Conservation (phyloP, 495 filamentous ascomycete genomes). For the Aspergillus mulundensis region DNA sequence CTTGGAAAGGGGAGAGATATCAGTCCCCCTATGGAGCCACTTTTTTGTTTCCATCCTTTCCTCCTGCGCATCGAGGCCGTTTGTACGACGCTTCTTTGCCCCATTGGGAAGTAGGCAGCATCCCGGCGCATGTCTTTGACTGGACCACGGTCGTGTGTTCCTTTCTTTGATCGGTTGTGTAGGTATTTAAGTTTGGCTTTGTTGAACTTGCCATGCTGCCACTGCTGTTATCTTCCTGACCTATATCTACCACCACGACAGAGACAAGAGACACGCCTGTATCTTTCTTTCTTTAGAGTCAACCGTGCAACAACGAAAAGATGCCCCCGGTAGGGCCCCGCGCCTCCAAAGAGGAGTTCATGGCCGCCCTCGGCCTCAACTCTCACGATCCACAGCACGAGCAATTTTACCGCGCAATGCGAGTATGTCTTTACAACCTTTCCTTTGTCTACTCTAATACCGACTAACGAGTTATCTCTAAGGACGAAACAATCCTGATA, state of each 20-base stretch:
- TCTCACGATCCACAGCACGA: slow-evolving; percentile 39
- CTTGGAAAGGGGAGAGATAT: neutral
- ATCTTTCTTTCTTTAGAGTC: neutral
- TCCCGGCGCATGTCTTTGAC: slow-evolving; percentile 5
- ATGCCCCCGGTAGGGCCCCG: slow-evolving; percentile 39
- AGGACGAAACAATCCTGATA: slow-evolving; percentile 47
- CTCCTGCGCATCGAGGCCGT: slow-evolving; percentile 9
- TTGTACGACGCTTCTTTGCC: slow-evolving; percentile 11
- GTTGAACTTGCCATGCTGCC: neutral
- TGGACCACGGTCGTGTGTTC: slow-evolving; percentile 4
- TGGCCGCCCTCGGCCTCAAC: slow-evolving; percentile 38
- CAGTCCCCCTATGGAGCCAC: slow-evolving; percentile 9
- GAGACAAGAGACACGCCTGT: neutral
- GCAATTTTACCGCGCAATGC: slow-evolving; percentile 42
- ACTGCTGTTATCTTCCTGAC: neutral
- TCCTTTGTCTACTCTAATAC: too few species aligned
- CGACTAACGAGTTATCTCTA: neutral
- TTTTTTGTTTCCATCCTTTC: neutral
- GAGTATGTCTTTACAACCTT: slow-evolving; percentile 24
- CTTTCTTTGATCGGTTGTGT: neutral
- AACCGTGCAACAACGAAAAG: neutral
- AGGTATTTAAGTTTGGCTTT: slow-evolving; percentile 12
- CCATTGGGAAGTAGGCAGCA: slow-evolving; percentile 5
- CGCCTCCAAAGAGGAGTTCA: slow-evolving; percentile 46
- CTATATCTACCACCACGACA: neutral